A percentile compares a stretch with the other conserved stretches of the same genome.
Conservation (phyloP, 139 green algal species). For the Raphidocelis subcapitata region DNA sequence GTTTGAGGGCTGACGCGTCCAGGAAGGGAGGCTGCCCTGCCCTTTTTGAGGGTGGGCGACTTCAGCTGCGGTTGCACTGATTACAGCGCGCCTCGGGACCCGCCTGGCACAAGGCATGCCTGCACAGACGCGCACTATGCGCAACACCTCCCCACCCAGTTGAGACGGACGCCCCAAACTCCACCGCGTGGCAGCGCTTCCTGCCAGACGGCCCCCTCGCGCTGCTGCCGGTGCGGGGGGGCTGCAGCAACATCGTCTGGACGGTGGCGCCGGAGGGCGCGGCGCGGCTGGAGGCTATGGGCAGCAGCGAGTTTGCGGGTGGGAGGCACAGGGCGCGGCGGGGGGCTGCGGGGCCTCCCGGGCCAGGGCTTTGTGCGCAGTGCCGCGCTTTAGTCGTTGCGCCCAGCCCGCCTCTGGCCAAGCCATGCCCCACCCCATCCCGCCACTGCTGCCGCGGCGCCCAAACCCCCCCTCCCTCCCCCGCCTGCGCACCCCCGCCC, state of each 20-base stretch:
- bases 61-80: no score
- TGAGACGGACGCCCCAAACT: slow-evolving; percentile 25
- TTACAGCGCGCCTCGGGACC: no score
- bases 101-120: no score
- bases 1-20: no score
- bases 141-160: background rate
- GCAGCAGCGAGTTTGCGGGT: slow-evolving; percentile 29
- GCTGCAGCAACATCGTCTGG: slow-evolving; percentile 81
- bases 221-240: slow-evolving; percentile 73
- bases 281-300: slow-evolving; percentile 44
- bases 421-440: no score
- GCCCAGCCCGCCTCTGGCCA: no score
- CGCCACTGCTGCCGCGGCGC: no score
- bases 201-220: slow-evolving; percentile 77
- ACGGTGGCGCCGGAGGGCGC: slow-evolving; percentile 56
- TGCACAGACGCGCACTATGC: background rate
- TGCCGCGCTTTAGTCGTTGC: background rate
- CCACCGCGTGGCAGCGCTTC: slow-evolving; percentile 81
- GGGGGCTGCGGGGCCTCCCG: background rate
- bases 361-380: background rate
- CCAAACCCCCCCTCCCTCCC: no score
- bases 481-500: no score
- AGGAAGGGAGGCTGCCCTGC: no score
- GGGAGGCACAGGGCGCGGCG: slow-evolving; percentile 26
- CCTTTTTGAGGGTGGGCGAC: no score